Evolutionary conservation across 2,329 filamentous ascomycete genomes (phyloP), one percentile per base, ranked within the genome.

Genomic region (Colletotrichum scovillei): DNA sequence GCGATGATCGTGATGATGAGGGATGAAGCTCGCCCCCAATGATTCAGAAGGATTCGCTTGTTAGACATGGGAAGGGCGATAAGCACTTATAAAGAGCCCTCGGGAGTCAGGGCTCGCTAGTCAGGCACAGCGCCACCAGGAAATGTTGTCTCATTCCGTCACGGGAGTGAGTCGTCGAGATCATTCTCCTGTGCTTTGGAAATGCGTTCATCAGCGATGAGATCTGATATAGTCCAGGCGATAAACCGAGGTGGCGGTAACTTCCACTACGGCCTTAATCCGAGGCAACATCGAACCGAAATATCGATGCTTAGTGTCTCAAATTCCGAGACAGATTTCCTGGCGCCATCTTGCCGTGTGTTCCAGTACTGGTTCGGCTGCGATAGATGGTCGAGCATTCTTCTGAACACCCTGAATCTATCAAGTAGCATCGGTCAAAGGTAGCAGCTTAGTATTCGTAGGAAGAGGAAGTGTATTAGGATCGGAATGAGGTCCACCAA

Each of bases 161-260:
- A 71, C 35, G 63, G 56, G 53, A 72, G 69, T 65, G 69, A 72
- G 69, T 49, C 42, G 9, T 22, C 64, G 14, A 58, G 56, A 69
- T 69, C 58, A 16, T 69, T 9, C 53, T 26, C 52, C 42, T 53
- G 16, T 11, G 26, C 35, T 57, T n/a, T 72, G 38, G 53, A 72
- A 60, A 69, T 72, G 52, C 53, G 49, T 30, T 59, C 58, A 49
- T 49, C 19, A 30, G 24, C 58, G 14, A 59, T 30, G 4, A 24
- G 58, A 38, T 42, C 8, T 56, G n/a, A 28, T 53, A 49, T 22
- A 9, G 12, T 24, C 12, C 30, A n/a, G 22, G n/a, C 7, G 8
- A 26, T 42, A 24, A 12, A 7, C 14, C 5, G 24, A 52, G 35
- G 24, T 28, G 26, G n/a, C 52, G 14, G 12, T n/a, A n/a, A 38